These are phyloP conservation scores for Calocybe gambosa DNA, from an alignment of 1,284 basidiomycete genomes.

Conservation along the genomic window DNA sequence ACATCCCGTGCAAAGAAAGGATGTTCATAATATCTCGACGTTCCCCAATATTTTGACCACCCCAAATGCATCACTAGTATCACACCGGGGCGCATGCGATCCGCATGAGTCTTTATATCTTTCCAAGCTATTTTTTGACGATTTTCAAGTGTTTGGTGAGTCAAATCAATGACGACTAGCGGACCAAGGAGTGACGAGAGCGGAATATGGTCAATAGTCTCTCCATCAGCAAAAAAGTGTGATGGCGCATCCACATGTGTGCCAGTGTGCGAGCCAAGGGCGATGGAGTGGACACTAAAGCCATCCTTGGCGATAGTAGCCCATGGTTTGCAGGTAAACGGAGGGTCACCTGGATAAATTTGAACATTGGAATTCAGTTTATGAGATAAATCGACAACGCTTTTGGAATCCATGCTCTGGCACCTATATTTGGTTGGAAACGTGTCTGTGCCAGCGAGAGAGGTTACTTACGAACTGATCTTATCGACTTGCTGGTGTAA, in stretches of 20 bases:
- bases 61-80: constrained; percentile 51
- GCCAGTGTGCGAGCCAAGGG: constrained; percentile 55
- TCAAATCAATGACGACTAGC: constrained; percentile 44
- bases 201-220: constrained; percentile 50
- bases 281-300: constrained; percentile 42
- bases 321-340: constrained; percentile 31
- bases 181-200: constrained; percentile 45
- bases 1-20: constrained; percentile 54
- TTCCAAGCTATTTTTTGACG: constrained; percentile 50
- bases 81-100: constrained; percentile 29
- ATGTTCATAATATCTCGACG: constrained; percentile 49
- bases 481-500: too few relatives aligned
- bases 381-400: constrained; percentile 51
- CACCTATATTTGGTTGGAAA: too few relatives aligned
- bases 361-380: constrained; percentile 33
- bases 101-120: constrained; percentile 31
- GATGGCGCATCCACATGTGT: constrained; percentile 74
- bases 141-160: constrained; percentile 25
- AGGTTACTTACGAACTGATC: too few relatives aligned
- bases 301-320: constrained; percentile 39
- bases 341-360: constrained; percentile 53
- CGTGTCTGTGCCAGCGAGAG: too few relatives aligned
- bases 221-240: constrained; percentile 54
- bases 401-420: constrained; percentile 13
- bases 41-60: constrained; percentile 53